These are phyloP conservation scores for Apiospora kogelbergensis DNA, from an alignment of 2,329 filamentous ascomycete genomes.

Conservation along the genomic window DNA sequence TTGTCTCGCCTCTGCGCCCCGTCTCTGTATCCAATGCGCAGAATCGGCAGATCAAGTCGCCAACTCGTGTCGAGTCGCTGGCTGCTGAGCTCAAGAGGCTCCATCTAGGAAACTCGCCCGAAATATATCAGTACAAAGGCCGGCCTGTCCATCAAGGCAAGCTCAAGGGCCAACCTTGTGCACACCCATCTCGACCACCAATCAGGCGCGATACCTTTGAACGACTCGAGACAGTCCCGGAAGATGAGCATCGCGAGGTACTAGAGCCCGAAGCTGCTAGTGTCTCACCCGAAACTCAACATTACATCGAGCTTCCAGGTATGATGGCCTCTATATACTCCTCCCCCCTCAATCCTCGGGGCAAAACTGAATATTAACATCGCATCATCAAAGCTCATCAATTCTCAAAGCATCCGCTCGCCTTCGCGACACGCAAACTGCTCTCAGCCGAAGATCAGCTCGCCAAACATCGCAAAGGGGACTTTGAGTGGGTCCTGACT, in stretches of 20 bases:
- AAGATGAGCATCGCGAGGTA: constrained; percentile 24
- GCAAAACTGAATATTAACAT: neutral
- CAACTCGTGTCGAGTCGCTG: constrained; percentile 30
- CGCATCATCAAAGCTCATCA: constrained; percentile 20
- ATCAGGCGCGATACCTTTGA: constrained; percentile 28
- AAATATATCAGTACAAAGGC: constrained; percentile 17
- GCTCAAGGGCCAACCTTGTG: constrained; percentile 20
- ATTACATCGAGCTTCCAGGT: constrained; percentile 28
- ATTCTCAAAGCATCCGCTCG: constrained; percentile 27
- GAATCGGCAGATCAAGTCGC: constrained; percentile 24
- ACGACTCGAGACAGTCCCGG: constrained; percentile 29
- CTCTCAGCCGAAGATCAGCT: constrained; percentile 29
- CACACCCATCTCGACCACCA: constrained; percentile 23
- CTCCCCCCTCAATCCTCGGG: neutral
- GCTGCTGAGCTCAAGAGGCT: constrained; percentile 34
- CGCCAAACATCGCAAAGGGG: constrained; percentile 29
- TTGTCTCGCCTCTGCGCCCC: constrained; percentile 25
- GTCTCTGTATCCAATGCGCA: constrained; percentile 30
- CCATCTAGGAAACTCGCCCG: constrained; percentile 22
- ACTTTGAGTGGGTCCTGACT: constrained; percentile 32
- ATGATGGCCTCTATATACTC: neutral
- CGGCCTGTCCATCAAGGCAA: constrained; percentile 17
- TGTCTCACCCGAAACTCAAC: constrained; percentile 18
- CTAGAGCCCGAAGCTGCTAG: constrained; percentile 15
- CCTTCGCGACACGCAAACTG: constrained; percentile 26